These are phyloP conservation scores for Arabis hirsuta DNA, from an alignment of 345 rosid species.

Conservation along the genomic window DNA sequence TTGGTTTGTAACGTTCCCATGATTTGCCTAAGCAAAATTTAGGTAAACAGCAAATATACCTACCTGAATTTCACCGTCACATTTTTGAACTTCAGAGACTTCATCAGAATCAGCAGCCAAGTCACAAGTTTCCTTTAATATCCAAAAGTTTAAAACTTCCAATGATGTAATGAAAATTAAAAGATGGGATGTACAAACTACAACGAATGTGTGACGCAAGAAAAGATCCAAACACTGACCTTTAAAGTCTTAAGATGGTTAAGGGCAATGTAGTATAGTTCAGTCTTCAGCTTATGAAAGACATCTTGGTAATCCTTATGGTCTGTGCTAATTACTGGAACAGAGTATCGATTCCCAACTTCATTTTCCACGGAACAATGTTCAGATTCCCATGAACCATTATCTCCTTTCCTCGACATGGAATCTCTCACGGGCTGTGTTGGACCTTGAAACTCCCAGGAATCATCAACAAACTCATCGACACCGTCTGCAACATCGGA, in stretches of 20 bases:
- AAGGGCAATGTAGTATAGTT: conserved; percentile 52
- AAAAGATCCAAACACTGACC: conserved; percentile 48
- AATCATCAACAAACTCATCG: conserved; percentile 62
- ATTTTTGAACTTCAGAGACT: conserved; percentile 47
- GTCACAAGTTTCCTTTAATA: conserved; percentile 61
- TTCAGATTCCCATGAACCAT: conserved; percentile 47
- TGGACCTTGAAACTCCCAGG: conserved; percentile 67
- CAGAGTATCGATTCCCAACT: conserved; percentile 39
- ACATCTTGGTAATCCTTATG: conserved; percentile 52
- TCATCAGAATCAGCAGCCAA: conserved; percentile 46
- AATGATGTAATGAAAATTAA: conserved; percentile 21
- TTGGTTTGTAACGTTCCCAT: conserved; percentile 3
- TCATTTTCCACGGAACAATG: conserved; percentile 47
- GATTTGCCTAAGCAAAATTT: background rate
- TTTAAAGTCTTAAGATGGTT: conserved; percentile 63
- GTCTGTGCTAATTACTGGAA: conserved; percentile 36
- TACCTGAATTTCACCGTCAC: conserved; percentile 75
- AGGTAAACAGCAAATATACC: conserved; percentile 28
- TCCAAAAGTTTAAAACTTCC: conserved; percentile 47
- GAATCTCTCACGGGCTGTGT: conserved; percentile 32
- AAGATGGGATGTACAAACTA: conserved; percentile 4
- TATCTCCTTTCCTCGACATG: conserved; percentile 10
- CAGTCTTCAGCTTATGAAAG: conserved; percentile 68
- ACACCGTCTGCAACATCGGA: conserved; percentile 42
- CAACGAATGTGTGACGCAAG: background rate